phyloP scores from a whole-genome alignment of 2,329 filamentous ascomycete genomes.

The Fusarium fujikuroi region DNA sequence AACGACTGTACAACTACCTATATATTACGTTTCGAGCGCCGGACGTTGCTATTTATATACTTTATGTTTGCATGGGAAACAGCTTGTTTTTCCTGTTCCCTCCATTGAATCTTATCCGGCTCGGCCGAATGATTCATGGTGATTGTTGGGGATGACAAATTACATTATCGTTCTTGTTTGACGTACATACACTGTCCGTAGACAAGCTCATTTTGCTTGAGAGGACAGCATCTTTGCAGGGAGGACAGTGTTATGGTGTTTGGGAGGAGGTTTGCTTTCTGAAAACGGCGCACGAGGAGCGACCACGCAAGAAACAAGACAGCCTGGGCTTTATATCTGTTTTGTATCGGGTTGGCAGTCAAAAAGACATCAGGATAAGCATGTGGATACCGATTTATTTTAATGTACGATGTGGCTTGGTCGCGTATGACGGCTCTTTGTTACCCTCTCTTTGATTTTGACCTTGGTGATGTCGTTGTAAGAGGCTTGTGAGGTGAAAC shows the following conservation, averaged over 20 bases:
- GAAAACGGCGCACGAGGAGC: slow-evolving; percentile 23
- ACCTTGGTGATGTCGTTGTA: not conserved
- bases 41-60: slow-evolving; percentile 48
- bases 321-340: slow-evolving; percentile 13
- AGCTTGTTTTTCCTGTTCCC: slow-evolving; percentile 13
- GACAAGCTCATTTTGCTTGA: slow-evolving; percentile 10
- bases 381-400: slow-evolving; percentile 38
- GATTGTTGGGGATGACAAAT: slow-evolving; percentile 20
- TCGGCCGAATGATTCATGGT: slow-evolving; percentile 42
- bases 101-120: slow-evolving; percentile 21
- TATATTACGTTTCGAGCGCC: slow-evolving; percentile 43
- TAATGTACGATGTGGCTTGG: slow-evolving; percentile 43
- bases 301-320: not conserved
- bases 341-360: slow-evolving; percentile 2
- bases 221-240: slow-evolving; percentile 14
- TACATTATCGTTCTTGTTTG: slow-evolving; percentile 16
- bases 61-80: slow-evolving; percentile 38
- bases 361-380: slow-evolving; percentile 30
- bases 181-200: slow-evolving; percentile 34
- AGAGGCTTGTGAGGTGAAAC: not conserved
- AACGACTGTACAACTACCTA: slow-evolving; percentile 44
- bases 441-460: not conserved
- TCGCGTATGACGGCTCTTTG: slow-evolving; percentile 29
- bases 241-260: slow-evolving; percentile 27
- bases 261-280: slow-evolving; percentile 22